Base-by-base conservation (phyloP, 805 yeast genomes). In the Teunomyces panamensis region DNA sequence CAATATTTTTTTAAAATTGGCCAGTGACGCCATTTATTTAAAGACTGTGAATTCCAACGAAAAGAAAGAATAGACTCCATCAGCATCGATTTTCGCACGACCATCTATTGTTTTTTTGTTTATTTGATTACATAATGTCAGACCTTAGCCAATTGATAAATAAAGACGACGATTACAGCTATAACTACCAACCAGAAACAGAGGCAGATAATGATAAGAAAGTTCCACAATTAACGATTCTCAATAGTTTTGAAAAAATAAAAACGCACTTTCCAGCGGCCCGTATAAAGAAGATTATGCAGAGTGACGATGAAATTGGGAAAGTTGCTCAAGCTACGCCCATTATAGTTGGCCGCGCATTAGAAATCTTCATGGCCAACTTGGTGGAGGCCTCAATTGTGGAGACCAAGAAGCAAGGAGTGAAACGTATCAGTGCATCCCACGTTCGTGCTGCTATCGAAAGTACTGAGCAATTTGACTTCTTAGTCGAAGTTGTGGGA, bases 251-350 rank as follows among this genome's bases (percentile, higher is more conserved):
- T 52, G 77, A 74, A 45, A 71, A 67, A 49, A 83, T 87, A 54
- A 86, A 85, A 64, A 87, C 94, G 30, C 95, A 87, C 62, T 87
- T 87, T 65, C 96, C 96, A 4, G 87, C 90, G 4, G 98, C 98
- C 2, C 81, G 98, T 53, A 90, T 94, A 59, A 94, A 94, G 73
- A 89, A 94, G 59, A 81, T 94, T 49, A 92, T 94, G 97, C 99
- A 94, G 63, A 84, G 95, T 27, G 99, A 94, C 67, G 99, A 94
- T 54, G 99, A 94, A 54, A 91, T 94, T 39, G 99, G 99, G 2
- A 94, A 94, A 63, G 98, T 94, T 4, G 97, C 99, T 3, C 97
- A 91, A 62, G 97, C 97, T 1, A 95, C 99, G 2, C 99, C 99
- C 0, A 87, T 92, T n/a, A 92, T 92, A 13, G 96, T 94, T 7